Evolutionary conservation across 169 alveolate genomes (phyloP).

Genomic region (Plasmodium berghei): DNA sequence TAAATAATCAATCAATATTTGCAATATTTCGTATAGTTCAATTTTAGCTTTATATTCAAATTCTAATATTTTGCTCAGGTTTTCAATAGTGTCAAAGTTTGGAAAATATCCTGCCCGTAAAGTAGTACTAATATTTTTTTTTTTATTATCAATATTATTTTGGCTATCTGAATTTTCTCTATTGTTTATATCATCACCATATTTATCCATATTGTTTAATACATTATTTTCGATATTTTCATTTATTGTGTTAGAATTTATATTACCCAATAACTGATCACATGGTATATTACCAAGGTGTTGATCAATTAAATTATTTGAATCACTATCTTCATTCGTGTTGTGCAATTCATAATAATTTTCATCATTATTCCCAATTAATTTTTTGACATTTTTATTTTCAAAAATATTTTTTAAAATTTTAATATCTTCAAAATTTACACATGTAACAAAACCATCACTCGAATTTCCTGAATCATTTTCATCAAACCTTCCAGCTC

Average conservation of each 20-base stretch:
- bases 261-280: background rate
- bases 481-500: constrained; percentile 93
- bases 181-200: background rate
- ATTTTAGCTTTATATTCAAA: constrained; percentile 62
- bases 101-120: constrained; percentile 57
- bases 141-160: background rate
- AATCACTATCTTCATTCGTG: background rate
- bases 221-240: no score
- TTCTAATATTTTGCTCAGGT: constrained; percentile 28
- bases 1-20: constrained; percentile 37
- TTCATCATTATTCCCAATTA: background rate
- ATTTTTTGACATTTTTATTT: constrained; percentile 3
- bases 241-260: background rate
- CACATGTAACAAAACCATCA: constrained; percentile 52
- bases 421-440: constrained; percentile 23
- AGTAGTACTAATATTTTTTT: background rate
- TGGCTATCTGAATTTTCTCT: background rate
- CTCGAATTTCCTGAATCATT: background rate
- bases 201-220: background rate
- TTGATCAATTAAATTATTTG: background rate
- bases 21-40: constrained; percentile 42
- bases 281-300: no score
- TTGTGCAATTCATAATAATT: background rate
- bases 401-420: constrained; percentile 29
- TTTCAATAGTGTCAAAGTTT: constrained; percentile 17